A percentile compares a stretch with the other conserved stretches of the same genome.
These are phyloP conservation scores for Neurospora cerealis DNA, from an alignment of 495 filamentous ascomycete species.

Conservation along the genomic window DNA sequence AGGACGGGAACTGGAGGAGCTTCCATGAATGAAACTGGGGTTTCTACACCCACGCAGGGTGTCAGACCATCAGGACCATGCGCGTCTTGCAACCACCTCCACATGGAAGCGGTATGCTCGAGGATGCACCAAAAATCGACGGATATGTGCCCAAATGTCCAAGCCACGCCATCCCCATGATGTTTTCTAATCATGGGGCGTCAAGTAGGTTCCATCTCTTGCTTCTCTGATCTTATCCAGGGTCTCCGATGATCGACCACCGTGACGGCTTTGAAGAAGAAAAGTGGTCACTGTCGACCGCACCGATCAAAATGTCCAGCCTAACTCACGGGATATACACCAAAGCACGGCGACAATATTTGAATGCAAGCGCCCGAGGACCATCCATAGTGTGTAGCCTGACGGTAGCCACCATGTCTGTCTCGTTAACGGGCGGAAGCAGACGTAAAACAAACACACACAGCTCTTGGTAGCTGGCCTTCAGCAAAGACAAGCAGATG, in stretches of 20 bases:
- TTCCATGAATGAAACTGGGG: not conserved
- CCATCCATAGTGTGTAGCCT: not conserved
- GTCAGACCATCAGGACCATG: not conserved
- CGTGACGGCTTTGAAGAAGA: not conserved
- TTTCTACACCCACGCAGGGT: not conserved
- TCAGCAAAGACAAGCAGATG: not conserved
- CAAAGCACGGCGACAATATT: not conserved
- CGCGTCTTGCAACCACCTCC: not conserved
- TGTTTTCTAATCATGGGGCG: not conserved
- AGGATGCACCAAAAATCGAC: not conserved
- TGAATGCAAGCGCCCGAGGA: not conserved
- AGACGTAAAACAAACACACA: not conserved
- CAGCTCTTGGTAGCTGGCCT: not conserved
- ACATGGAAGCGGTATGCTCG: not conserved
- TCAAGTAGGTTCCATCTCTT: not conserved
- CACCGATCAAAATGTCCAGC: not conserved
- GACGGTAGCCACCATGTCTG: not conserved
- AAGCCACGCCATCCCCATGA: not conserved
- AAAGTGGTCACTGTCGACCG: not conserved
- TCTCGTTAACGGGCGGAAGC: not conserved
- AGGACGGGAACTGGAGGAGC: not conserved
- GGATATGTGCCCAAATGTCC: not conserved
- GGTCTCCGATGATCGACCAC: not conserved
- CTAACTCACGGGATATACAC: not conserved
- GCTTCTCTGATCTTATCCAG: not conserved